phyloP scores from a whole-genome alignment of 352 stramenopile genomes.

The Phytophthora europaea region DNA sequence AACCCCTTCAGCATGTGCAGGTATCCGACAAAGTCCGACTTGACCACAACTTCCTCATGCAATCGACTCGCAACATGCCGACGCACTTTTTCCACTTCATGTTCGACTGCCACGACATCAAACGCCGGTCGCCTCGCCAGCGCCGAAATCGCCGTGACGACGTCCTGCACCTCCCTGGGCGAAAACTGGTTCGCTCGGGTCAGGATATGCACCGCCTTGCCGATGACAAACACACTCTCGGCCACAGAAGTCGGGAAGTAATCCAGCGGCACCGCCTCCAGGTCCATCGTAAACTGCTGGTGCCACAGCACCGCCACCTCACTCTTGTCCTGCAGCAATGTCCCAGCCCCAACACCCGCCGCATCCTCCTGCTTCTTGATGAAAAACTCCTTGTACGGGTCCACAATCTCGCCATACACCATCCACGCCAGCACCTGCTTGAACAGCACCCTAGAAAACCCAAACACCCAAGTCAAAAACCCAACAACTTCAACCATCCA shows the following conservation, averaged over 20 bases:
- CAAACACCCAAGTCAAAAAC: slow-evolving; percentile 10
- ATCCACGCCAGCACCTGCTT: slow-evolving; percentile 90
- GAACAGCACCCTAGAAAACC: slow-evolving; percentile 60
- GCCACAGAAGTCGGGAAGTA: slow-evolving; percentile 71
- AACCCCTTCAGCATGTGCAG: slow-evolving; percentile 70
- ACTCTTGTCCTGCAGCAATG: slow-evolving; percentile 5
- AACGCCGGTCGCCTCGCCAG: slow-evolving; percentile 53
- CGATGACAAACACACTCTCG: slow-evolving; percentile 78
- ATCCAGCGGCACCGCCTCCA: slow-evolving; percentile 65
- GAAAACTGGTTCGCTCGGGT: slow-evolving; percentile 56
- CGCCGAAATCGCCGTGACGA: slow-evolving; percentile 49
- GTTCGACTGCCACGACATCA: slow-evolving; percentile 59
- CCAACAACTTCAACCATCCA: not conserved
- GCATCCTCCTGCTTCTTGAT: slow-evolving; percentile 43
- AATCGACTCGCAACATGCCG: slow-evolving; percentile 60
- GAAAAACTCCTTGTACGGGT: slow-evolving; percentile 85
- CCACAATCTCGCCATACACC: slow-evolving; percentile 72
- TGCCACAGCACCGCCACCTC: slow-evolving; percentile 47
- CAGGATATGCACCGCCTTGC: slow-evolving; percentile 72
- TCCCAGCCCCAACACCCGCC: not conserved
- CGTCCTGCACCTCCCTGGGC: slow-evolving; percentile 56
- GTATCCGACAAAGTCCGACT: slow-evolving; percentile 69
- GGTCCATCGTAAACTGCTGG: slow-evolving; percentile 59
- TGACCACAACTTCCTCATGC: slow-evolving; percentile 76
- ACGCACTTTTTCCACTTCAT: slow-evolving; percentile 69